Evolutionary conservation across 768 basidiomycete genomes (phyloP).

Genomic region (Tylopilus plumbeoviolaceoides): DNA sequence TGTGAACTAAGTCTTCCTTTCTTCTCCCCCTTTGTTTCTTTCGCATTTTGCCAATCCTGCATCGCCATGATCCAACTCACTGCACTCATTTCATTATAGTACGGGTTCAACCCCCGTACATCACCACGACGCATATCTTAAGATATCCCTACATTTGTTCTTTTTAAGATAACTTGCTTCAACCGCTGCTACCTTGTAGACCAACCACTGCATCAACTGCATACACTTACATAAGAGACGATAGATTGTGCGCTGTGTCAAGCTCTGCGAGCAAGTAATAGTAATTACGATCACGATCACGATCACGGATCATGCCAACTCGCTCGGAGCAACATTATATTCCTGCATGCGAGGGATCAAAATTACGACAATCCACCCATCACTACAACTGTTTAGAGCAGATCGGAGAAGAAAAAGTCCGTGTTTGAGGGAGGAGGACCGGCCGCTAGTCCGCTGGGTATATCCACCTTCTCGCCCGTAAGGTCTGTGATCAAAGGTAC

Average conservation of each 20-base stretch:
- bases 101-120: constrained; percentile 89
- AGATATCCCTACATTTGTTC: constrained; percentile 16
- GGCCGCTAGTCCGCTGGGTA: constrained; percentile 74
- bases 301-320: background rate
- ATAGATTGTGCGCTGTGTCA: constrained; percentile 20
- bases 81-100: constrained; percentile 32
- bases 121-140: constrained; percentile 26
- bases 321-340: background rate
- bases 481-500: constrained; percentile 52
- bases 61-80: constrained; percentile 29
- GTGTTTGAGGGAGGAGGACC: constrained; percentile 75
- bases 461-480: constrained; percentile 85
- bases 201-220: constrained; percentile 56
- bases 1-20: constrained; percentile 16
- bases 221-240: constrained; percentile 26
- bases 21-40: background rate
- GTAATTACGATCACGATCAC: constrained; percentile 10
- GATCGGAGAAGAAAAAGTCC: constrained; percentile 84
- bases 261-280: constrained; percentile 23
- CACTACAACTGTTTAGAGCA: constrained; percentile 27
- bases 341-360: background rate
- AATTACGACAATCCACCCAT: constrained; percentile 7
- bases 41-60: constrained; percentile 1
- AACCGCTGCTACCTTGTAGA: constrained; percentile 28
- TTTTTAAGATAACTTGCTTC: constrained; percentile 15